These are phyloP conservation scores for Yamadazyma pseudoaaseri DNA, from an alignment of 1,139 yeast species.

Conservation along the genomic window DNA sequence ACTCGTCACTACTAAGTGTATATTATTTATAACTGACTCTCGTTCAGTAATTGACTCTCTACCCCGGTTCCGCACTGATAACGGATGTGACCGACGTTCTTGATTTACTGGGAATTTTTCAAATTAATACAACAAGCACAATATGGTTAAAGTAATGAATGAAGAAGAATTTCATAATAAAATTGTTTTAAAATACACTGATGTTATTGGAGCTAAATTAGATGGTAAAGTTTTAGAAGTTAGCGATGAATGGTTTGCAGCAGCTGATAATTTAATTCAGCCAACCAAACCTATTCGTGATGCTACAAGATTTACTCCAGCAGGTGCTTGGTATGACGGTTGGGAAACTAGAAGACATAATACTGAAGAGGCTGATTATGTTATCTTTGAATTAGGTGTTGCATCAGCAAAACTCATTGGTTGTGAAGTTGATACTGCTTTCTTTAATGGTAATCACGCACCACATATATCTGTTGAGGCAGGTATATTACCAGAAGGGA, in stretches of 20 bases:
- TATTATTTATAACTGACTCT: too few relatives aligned
- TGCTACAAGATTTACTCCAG: constrained; percentile 70
- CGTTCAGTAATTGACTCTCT: constrained; percentile 1
- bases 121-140: neutral
- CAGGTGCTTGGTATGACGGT: constrained; percentile 98
- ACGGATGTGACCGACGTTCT: constrained; percentile 3
- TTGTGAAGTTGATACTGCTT: constrained; percentile 89
- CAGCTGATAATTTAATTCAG: constrained; percentile 81
- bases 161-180: constrained; percentile 44
- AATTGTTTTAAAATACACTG: constrained; percentile 51
- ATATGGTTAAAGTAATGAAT: constrained; percentile 28
- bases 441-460: constrained; percentile 92
- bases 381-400: constrained; percentile 78
- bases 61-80: constrained; percentile 3
- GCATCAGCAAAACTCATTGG: constrained; percentile 77
- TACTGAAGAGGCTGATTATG: constrained; percentile 81
- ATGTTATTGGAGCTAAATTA: constrained; percentile 80
- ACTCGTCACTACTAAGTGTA: too few relatives aligned
- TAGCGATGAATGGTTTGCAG: constrained; percentile 95
- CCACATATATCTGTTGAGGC: constrained; percentile 88
- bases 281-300: constrained; percentile 80
- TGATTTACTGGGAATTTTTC: neutral
- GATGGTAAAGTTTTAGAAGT: constrained; percentile 71
- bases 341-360: constrained; percentile 98
- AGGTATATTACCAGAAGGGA: constrained; percentile 34